Percentiles rank a stretch among this genome's conserved stretches.
phyloP scores from a whole-genome alignment of 2,329 filamentous ascomycete species.

The Diaporthe sp. region DNA sequence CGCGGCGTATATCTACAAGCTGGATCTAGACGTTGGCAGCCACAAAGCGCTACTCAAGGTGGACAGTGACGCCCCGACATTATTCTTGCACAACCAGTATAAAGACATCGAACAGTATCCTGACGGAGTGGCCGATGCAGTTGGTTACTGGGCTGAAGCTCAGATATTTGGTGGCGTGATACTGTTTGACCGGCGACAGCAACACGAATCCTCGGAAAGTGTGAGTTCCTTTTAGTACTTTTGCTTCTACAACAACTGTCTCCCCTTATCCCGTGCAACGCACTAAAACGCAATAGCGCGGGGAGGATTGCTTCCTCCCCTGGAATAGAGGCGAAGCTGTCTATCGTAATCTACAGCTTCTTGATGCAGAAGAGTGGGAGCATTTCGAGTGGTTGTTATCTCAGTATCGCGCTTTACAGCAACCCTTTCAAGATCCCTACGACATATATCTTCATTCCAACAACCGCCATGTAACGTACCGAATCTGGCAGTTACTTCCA shows the following conservation, averaged over 20 bases:
- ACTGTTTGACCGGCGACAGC: constrained; percentile 35
- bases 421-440: constrained; percentile 1
- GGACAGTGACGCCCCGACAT: constrained; percentile 35
- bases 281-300: neutral
- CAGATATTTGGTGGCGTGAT: constrained; percentile 42
- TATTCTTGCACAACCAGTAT: constrained; percentile 45
- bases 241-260: neutral
- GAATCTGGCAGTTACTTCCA: neutral
- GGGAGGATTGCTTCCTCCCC: neutral
- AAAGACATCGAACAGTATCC: constrained; percentile 44
- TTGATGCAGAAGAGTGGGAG: neutral
- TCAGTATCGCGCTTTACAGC: neutral
- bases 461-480: neutral
- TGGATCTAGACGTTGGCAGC: neutral
- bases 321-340: neutral
- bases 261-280: neutral
- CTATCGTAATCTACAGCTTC: neutral
- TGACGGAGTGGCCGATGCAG: constrained; percentile 41
- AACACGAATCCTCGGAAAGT: neutral
- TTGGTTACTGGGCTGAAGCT: constrained; percentile 44
- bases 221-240: neutral
- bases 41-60: neutral
- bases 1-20: neutral
- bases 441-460: neutral
- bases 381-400: neutral